Percentiles rank a stretch among this genome's conserved stretches.
phyloP scores from a whole-genome alignment of 805 yeast species.

The Zygoascus flipseniorum region DNA sequence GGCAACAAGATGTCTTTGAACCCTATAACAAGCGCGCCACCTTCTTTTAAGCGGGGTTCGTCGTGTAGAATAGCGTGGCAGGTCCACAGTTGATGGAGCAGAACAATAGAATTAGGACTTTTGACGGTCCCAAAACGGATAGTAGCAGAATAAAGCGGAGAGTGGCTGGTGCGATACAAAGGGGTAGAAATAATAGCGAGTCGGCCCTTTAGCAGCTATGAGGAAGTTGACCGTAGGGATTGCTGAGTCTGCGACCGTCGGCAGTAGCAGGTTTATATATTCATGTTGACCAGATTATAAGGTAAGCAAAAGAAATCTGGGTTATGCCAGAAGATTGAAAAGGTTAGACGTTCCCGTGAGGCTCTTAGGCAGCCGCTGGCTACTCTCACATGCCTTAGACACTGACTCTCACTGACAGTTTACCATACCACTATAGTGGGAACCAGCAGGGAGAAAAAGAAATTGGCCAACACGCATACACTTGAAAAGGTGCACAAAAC shows the following conservation, averaged over 20 bases:
- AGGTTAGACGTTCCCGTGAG: not conserved
- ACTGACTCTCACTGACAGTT: not conserved
- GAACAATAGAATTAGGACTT: not conserved
- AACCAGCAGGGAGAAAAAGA: not conserved
- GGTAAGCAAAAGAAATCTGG: not conserved
- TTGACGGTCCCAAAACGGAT: not conserved
- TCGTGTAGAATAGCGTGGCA: not conserved
- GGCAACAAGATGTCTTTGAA: too few species aligned
- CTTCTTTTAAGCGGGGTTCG: too few species aligned
- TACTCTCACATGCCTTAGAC: not conserved
- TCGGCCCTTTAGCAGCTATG: too few species aligned
- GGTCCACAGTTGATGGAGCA: not conserved
- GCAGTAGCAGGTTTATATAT: not conserved
- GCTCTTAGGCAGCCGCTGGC: not conserved
- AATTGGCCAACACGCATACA: not conserved
- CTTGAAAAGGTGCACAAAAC: not conserved
- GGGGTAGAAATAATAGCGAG: too few species aligned
- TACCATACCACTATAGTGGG: not conserved
- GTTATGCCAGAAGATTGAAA: not conserved
- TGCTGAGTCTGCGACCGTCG: not conserved
- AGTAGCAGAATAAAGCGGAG: not conserved
- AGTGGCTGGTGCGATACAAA: too few species aligned
- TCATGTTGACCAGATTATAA: not conserved
- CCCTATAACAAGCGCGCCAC: too few species aligned
- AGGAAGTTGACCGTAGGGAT: too few species aligned